Conservation (phyloP, 2,329 filamentous ascomycete species). For the Venturia effusa region DNA sequence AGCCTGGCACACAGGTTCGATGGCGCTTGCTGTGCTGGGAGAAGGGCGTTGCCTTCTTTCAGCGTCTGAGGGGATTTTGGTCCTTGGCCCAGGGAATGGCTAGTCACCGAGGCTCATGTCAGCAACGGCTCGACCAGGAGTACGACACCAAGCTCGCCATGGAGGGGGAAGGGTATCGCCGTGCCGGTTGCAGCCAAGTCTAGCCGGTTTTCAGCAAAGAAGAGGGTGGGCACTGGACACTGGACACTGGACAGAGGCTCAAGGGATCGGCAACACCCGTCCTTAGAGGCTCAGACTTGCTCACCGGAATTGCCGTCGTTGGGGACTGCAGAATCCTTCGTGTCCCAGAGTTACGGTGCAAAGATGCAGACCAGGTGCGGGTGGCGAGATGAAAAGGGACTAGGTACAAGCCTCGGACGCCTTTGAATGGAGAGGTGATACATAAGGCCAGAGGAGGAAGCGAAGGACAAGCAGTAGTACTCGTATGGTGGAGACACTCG, state of each 20-base stretch:
- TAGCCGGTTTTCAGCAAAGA: too few relatives aligned
- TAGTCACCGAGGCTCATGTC: not conserved
- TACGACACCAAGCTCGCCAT: not conserved
- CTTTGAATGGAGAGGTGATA: not conserved
- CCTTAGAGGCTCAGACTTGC: not conserved
- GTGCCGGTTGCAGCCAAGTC: not conserved
- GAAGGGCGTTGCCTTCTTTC: constrained; percentile 1
- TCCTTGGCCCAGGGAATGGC: not conserved
- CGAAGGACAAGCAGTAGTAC: not conserved
- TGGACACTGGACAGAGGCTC: too few relatives aligned
- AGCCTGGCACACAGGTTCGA: not conserved
- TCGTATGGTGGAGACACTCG: not conserved
- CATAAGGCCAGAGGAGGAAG: not conserved
- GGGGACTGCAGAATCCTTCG: not conserved
- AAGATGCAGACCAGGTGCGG: not conserved
- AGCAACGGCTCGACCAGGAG: not conserved
- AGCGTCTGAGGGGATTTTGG: not conserved
- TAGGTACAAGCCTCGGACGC: not conserved
- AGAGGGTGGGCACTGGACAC: too few relatives aligned
- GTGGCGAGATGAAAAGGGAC: not conserved
- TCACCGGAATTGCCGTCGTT: not conserved
- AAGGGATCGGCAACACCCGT: too few relatives aligned
- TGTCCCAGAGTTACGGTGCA: not conserved
- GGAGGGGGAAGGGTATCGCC: not conserved
- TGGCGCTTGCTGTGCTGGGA: not conserved